These are phyloP conservation scores for Lycium barbarum DNA, from an alignment of 257 asterid species.

Conservation along the genomic window DNA sequence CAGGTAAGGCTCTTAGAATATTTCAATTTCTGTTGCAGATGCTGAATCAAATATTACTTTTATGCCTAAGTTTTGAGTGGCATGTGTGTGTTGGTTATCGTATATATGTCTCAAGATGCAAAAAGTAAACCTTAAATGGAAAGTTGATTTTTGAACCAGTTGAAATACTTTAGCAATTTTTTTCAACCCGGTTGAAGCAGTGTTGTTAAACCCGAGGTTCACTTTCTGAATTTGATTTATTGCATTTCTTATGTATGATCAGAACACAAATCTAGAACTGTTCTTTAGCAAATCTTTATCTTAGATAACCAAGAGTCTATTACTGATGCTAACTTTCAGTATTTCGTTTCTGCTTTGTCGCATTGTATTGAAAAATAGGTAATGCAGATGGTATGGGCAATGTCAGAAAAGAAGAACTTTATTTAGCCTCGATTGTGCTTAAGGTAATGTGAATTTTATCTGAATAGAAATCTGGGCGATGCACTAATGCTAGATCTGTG, in stretches of 20 bases:
- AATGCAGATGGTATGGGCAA: constrained; percentile 81
- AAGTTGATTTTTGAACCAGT: not conserved
- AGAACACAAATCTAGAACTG: not conserved
- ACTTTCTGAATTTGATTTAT: not conserved
- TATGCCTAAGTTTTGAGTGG: not conserved
- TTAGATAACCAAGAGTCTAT: not conserved
- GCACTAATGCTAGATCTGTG: not conserved
- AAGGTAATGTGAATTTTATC: constrained; percentile 55
- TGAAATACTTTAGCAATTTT: not conserved
- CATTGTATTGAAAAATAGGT: constrained; percentile 50
- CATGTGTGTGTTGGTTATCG: not conserved
- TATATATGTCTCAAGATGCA: not conserved
- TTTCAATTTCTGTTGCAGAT: constrained; percentile 28
- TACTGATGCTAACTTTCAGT: constrained; percentile 24
- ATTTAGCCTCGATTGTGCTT: constrained; percentile 71
- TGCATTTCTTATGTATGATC: not conserved
- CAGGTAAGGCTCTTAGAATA: constrained; percentile 54
- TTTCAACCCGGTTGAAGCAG: not conserved
- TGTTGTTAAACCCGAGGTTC: not conserved
- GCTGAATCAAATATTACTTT: not conserved
- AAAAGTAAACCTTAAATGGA: not conserved
- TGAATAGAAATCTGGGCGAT: constrained; percentile 3
- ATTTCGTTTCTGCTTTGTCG: constrained; percentile 1
- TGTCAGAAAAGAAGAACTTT: constrained; percentile 80
- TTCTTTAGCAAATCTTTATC: not conserved